phyloP scores from a whole-genome alignment of 371 early-diverging fungal genomes.

The Circinella minor region DNA sequence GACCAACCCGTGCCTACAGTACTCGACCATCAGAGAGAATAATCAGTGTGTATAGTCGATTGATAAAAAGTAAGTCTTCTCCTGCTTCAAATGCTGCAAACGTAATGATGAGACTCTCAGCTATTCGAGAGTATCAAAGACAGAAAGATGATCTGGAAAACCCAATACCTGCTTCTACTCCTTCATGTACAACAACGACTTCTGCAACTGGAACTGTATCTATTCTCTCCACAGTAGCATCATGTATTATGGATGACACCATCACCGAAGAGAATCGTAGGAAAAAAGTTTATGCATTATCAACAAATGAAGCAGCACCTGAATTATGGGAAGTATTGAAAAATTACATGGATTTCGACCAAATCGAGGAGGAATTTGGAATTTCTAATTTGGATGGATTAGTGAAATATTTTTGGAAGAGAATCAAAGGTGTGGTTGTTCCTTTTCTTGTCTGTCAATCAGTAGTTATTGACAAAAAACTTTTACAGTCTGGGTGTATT shows the following conservation, averaged over 20 bases:
- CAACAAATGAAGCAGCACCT: background rate
- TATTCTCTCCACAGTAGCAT: too few species aligned
- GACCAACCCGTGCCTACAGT: constrained; percentile 6
- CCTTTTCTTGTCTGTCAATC: too few species aligned
- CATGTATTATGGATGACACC: too few species aligned
- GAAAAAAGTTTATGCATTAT: background rate
- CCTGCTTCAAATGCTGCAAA: constrained; percentile 3
- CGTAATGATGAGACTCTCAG: constrained; percentile 1
- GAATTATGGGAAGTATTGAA: background rate
- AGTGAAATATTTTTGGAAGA: background rate
- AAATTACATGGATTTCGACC: background rate
- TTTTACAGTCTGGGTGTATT: background rate
- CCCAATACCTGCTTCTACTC: background rate
- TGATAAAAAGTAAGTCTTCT: background rate
- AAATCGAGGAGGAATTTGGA: background rate
- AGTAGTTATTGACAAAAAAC: constrained; percentile 4
- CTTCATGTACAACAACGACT: background rate
- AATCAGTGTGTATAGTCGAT: constrained; percentile 5
- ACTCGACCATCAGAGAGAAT: constrained; percentile 2
- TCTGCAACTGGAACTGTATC: background rate
- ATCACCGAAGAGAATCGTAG: too few species aligned
- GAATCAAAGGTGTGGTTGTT: background rate
- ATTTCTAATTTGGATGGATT: background rate
- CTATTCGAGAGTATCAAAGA: background rate
- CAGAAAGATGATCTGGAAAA: background rate